Evolutionary conservation across 345 rosid species (phyloP).

Genomic region (Sonneratia alba): DNA sequence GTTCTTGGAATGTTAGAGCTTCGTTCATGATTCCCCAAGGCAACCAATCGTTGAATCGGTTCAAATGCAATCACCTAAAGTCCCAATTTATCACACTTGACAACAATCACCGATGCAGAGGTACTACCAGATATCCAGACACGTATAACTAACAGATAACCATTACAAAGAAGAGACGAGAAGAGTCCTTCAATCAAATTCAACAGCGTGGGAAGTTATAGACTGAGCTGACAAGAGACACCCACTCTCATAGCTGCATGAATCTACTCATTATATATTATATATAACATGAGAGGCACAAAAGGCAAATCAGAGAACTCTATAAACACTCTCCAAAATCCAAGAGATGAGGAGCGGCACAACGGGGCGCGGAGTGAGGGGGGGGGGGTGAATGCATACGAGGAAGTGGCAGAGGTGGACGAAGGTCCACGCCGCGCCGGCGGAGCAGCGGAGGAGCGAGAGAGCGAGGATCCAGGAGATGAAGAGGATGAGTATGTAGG

Average conservation of each 20-base stretch:
- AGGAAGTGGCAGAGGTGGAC: conserved; percentile 39
- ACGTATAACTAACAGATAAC: not conserved
- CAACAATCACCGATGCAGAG: not conserved
- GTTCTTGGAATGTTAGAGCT: not conserved
- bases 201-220: not conserved
- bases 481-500: too few relatives aligned
- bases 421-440: conserved; percentile 23
- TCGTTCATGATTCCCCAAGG: not conserved
- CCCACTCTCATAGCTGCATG: too few relatives aligned
- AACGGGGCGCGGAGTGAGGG: not conserved
- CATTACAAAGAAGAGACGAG: not conserved
- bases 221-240: not conserved
- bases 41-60: not conserved
- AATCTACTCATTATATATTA: not conserved
- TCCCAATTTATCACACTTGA: not conserved
- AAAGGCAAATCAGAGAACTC: not conserved
- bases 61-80: not conserved
- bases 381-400: conserved; percentile 12
- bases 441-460: too few relatives aligned
- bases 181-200: too few relatives aligned
- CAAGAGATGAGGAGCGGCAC: not conserved
- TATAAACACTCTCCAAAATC: not conserved
- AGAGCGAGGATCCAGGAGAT: too few relatives aligned
- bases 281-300: not conserved
- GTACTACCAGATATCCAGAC: not conserved